A percentile compares a stretch with the other conserved stretches of the same genome.
phyloP scores from a whole-genome alignment of 1,139 yeast genomes.

The Sugiyamaella xylanicola region DNA sequence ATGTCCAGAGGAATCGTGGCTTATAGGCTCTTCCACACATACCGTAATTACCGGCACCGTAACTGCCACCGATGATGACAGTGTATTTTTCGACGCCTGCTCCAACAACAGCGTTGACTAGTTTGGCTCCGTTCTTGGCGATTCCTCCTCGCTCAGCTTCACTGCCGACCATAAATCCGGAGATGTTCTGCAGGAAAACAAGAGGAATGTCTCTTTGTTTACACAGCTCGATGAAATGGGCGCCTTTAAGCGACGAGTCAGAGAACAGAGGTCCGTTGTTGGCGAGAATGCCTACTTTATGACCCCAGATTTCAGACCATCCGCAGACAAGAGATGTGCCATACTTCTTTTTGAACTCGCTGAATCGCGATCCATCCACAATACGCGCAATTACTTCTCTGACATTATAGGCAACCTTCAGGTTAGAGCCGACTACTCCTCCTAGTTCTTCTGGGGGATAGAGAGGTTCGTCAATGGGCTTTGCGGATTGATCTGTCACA shows the following conservation, averaged over 20 bases:
- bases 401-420: conserved; percentile 41
- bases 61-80: conserved; percentile 42
- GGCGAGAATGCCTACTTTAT: conserved; percentile 42
- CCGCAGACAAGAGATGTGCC: conserved; percentile 43
- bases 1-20: conserved; percentile 42
- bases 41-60: conserved; percentile 45
- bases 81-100: conserved; percentile 42
- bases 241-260: conserved; percentile 42
- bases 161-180: conserved; percentile 45
- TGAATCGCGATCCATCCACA: conserved; percentile 42
- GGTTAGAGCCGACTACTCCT: conserved; percentile 42
- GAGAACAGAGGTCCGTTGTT: conserved; percentile 43
- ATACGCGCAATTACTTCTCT: conserved; percentile 43
- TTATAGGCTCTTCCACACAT: conserved; percentile 45
- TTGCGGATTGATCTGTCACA: neutral
- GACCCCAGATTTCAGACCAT: conserved; percentile 41
- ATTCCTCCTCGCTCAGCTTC: conserved; percentile 44
- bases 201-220: conserved; percentile 42
- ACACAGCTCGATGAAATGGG: conserved; percentile 43
- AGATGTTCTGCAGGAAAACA: conserved; percentile 41
- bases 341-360: conserved; percentile 41
- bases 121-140: conserved; percentile 44
- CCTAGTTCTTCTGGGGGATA: conserved; percentile 40
- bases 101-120: conserved; percentile 44
- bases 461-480: conserved; percentile 36